Conservation (phyloP, 176 grass and related monocot genomes). For the Oryza officinalis region DNA sequence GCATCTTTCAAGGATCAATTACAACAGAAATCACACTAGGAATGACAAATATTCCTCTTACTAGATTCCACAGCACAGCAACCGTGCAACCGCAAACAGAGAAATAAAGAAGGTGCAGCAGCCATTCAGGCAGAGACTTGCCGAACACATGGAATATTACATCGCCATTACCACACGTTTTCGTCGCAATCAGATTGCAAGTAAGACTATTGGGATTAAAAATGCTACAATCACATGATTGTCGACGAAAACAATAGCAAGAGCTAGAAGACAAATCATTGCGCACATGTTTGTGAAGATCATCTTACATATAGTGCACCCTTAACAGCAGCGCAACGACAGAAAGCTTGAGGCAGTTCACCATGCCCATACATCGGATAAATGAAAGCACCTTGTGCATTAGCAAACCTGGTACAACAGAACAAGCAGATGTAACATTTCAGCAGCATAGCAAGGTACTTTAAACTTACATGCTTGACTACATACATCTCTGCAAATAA, state of each 20-base stretch:
- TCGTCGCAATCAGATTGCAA: constrained; percentile 23
- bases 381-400: constrained; percentile 85
- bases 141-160: too few species aligned
- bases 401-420: constrained; percentile 63
- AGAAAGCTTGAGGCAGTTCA: constrained; percentile 95
- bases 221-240: too few species aligned
- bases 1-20: too few species aligned
- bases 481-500: constrained; percentile 20
- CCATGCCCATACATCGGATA: constrained; percentile 97
- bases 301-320: constrained; percentile 93
- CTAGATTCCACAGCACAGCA: too few species aligned
- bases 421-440: constrained; percentile 14
- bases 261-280: neutral
- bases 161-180: too few species aligned
- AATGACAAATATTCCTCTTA: too few species aligned
- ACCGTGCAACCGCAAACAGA: too few species aligned
- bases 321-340: constrained; percentile 93
- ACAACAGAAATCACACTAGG: too few species aligned
- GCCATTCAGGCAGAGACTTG: too few species aligned
- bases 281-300: constrained; percentile 12
- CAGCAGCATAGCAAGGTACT: neutral
- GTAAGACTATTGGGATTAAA: too few species aligned
- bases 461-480: neutral
- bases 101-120: too few species aligned
- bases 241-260: too few species aligned